These are phyloP conservation scores for Heliamphora exappendiculata DNA, from an alignment of 148 eudicot species.

Conservation along the genomic window DNA sequence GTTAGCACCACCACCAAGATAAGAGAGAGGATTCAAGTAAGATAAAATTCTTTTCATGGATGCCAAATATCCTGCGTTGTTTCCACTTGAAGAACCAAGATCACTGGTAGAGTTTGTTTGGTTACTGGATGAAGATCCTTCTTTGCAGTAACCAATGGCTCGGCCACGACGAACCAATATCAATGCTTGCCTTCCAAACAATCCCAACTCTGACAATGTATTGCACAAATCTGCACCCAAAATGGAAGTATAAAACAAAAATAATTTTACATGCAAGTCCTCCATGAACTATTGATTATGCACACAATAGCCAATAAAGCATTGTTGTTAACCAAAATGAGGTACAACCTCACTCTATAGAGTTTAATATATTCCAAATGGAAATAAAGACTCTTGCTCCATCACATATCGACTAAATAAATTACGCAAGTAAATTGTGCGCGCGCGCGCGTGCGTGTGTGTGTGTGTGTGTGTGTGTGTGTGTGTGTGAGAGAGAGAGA, in stretches of 20 bases:
- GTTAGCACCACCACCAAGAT: constrained; percentile 37
- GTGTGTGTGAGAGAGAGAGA: neutral
- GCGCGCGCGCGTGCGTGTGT: too few relatives aligned
- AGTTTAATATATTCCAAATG: neutral
- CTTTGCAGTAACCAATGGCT: constrained; percentile 10
- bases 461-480: neutral
- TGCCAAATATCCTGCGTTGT: constrained; percentile 40
- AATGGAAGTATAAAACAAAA: neutral
- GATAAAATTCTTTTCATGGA: constrained; percentile 34
- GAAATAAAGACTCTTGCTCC: neutral
- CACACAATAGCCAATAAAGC: neutral
- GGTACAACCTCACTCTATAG: neutral
- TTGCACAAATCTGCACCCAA: constrained; percentile 33
- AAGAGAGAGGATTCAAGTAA: constrained; percentile 44
- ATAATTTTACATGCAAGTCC: neutral
- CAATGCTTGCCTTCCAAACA: constrained; percentile 47
- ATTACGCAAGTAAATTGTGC: neutral
- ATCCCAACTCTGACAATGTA: constrained; percentile 37
- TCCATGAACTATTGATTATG: neutral
- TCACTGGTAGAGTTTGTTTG: constrained; percentile 12
- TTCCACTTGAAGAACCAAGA: constrained; percentile 23
- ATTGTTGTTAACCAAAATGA: neutral
- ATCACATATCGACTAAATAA: neutral
- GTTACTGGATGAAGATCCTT: constrained; percentile 15
- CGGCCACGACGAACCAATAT: constrained; percentile 33